Evolutionary conservation across 805 yeast species (phyloP), one percentile per base, ranked within the genome.

Genomic region (Kluyveromyces siamensis): DNA sequence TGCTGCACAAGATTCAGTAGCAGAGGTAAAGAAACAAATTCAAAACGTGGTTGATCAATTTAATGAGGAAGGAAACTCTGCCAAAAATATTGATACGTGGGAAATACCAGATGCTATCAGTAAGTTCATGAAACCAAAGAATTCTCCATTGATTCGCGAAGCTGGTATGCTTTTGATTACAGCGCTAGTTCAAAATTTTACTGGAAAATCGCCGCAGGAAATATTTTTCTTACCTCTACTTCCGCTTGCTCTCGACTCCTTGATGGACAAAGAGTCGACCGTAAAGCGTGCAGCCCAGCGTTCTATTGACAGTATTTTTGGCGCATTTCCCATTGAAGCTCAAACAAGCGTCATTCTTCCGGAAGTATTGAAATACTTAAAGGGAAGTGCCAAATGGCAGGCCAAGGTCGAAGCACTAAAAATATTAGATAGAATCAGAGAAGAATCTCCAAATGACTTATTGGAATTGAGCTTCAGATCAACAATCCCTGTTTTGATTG

Each of bases 321-420:
- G 82, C 8, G 69, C 79, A 53, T 84, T 77, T 71, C 89, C 95
- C 41, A 72, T 77, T 14, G 95, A 87, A 67, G 90, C 93, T 1
- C 74, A 83, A 48, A 81, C 89, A 1, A 73, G 88, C n/a, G 76
- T 79, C 14, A 74, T 90, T 36, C 63, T 91, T 44, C 79, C 83
- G 49, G 74, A 70, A 49, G 63, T 89, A 35, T 66, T 86, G 52
- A 65, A 58, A 6, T 89, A 85, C 65, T 75, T 91, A 57, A 80
- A 90, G 2, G 80, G 95, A 48, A 66, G 68, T 58, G 96, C 96
- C 42, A 91, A 90, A 69, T 90, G 96, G 96, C 93, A 87, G 67
- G 77, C 88, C 44, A 91, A 91, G 67, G 59, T 87, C 40, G 95
- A 84, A 16, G 91, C 93, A 46, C 74, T 91, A 62, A 80, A 77